These are phyloP conservation scores for Lentinula edodes DNA, from an alignment of 768 basidiomycete species.

Conservation along the genomic window DNA sequence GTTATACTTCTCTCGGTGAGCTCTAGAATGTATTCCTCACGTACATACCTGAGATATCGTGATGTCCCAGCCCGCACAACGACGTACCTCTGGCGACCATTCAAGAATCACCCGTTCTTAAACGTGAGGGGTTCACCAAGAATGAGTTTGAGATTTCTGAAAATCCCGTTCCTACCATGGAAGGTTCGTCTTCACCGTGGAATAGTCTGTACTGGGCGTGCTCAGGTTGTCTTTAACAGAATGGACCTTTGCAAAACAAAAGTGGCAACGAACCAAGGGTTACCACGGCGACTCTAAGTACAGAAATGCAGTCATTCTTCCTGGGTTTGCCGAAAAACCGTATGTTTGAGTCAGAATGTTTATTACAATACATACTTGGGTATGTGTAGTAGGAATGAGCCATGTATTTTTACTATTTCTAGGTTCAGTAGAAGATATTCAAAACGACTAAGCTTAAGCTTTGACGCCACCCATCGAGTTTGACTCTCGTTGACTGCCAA, in stretches of 20 bases:
- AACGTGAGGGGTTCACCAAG: constrained; percentile 38
- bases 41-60: background rate
- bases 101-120: constrained; percentile 38
- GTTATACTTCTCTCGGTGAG: constrained; percentile 45
- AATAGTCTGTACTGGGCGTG: background rate
- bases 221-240: constrained; percentile 18
- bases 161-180: constrained; percentile 40
- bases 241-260: constrained; percentile 46
- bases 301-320: background rate
- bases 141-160: constrained; percentile 42
- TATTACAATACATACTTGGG: no score
- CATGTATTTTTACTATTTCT: no score
- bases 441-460: no score
- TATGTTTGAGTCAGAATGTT: background rate
- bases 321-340: background rate
- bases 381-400: no score
- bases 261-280: constrained; percentile 37
- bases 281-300: background rate
- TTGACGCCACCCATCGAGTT: no score
- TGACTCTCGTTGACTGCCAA: no score
- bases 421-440: no score
- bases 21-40: background rate
- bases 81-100: constrained; percentile 36
- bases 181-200: constrained; percentile 20
- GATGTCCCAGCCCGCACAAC: constrained; percentile 37